These are phyloP conservation scores for Melanogaster broomeanus DNA, from an alignment of 768 basidiomycete species.

Conservation along the genomic window DNA sequence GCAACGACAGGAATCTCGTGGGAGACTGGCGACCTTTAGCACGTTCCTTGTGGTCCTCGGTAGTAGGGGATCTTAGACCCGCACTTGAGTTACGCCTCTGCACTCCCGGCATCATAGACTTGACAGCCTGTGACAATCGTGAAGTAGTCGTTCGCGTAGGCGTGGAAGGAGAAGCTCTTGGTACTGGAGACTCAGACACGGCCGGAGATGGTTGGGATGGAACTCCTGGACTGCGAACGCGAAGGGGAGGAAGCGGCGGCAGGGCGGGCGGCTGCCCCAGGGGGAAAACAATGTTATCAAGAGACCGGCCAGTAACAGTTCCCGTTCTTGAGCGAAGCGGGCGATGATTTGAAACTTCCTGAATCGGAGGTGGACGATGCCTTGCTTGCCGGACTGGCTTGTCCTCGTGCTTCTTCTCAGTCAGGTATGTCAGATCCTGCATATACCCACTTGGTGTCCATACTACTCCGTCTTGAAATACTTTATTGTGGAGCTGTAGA, in stretches of 20 bases:
- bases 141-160: slow-evolving; percentile 19
- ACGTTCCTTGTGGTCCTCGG: slow-evolving; percentile 10
- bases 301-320: slow-evolving; percentile 7
- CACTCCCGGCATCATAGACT: slow-evolving; percentile 26
- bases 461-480: slow-evolving; percentile 31
- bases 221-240: slow-evolving; percentile 15
- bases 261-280: slow-evolving; percentile 5
- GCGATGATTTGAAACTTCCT: neutral
- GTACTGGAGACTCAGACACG: slow-evolving; percentile 21
- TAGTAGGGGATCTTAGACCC: neutral
- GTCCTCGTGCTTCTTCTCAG: neutral
- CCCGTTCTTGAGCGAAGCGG: slow-evolving; percentile 19
- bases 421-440: slow-evolving; percentile 14
- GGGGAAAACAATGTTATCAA: slow-evolving; percentile 4
- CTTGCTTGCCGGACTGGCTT: neutral
- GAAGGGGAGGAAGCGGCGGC: slow-evolving; percentile 15
- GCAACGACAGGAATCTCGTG: slow-evolving; percentile 11
- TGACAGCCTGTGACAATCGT: slow-evolving; percentile 22
- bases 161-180: slow-evolving; percentile 11
- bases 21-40: slow-evolving; percentile 8
- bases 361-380: neutral
- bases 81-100: slow-evolving; percentile 16
- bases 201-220: slow-evolving; percentile 12
- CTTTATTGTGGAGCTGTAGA: slow-evolving; percentile 32
- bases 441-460: slow-evolving; percentile 31